Percentiles rank a stretch among this genome's conserved stretches.
Evolutionary conservation across 345 rosid species (phyloP).

Genomic region (Populus simonii): DNA sequence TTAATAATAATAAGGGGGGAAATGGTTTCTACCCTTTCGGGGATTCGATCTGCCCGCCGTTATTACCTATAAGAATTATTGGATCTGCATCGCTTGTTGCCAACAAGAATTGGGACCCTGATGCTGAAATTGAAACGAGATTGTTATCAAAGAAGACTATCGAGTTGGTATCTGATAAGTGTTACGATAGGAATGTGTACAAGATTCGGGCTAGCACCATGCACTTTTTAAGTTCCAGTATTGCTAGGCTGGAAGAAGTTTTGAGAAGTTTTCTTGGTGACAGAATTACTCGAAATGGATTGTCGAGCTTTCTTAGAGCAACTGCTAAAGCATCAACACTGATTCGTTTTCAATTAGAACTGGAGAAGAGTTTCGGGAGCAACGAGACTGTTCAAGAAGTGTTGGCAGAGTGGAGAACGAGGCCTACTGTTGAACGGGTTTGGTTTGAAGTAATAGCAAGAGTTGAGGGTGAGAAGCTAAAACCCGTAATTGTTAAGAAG

Average conservation of each 20-base stretch:
- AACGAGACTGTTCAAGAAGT: slow-evolving; percentile 37
- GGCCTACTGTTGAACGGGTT: slow-evolving; percentile 51
- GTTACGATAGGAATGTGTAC: slow-evolving; percentile 37
- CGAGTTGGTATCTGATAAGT: slow-evolving; percentile 60
- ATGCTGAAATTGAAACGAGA: slow-evolving; percentile 39
- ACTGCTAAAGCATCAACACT: slow-evolving; percentile 46
- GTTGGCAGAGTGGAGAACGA: slow-evolving; percentile 60
- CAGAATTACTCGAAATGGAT: slow-evolving; percentile 14
- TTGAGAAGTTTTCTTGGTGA: slow-evolving; percentile 40
- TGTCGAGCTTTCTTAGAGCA: slow-evolving; percentile 38
- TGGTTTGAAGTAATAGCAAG: slow-evolving; percentile 65
- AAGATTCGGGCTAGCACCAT: slow-evolving; percentile 31
- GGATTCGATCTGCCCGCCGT: slow-evolving; percentile 37
- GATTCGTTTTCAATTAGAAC: slow-evolving; percentile 52
- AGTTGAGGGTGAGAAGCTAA: slow-evolving; percentile 54
- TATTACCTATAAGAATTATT: slow-evolving; percentile 46
- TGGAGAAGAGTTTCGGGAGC: slow-evolving; percentile 45
- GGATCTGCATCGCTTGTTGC: slow-evolving; percentile 67
- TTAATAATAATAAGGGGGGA: slow-evolving; percentile 13
- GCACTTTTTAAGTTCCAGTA: slow-evolving; percentile 40
- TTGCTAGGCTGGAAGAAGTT: slow-evolving; percentile 41
- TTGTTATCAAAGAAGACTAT: slow-evolving; percentile 39
- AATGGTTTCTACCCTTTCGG: slow-evolving; percentile 25
- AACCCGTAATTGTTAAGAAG: slow-evolving; percentile 45
- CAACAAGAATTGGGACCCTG: slow-evolving; percentile 38